Evolutionary conservation across 306 rosid genomes (phyloP), one percentile per base, ranked within the genome.

Genomic region (Erythrophleum fordii): DNA sequence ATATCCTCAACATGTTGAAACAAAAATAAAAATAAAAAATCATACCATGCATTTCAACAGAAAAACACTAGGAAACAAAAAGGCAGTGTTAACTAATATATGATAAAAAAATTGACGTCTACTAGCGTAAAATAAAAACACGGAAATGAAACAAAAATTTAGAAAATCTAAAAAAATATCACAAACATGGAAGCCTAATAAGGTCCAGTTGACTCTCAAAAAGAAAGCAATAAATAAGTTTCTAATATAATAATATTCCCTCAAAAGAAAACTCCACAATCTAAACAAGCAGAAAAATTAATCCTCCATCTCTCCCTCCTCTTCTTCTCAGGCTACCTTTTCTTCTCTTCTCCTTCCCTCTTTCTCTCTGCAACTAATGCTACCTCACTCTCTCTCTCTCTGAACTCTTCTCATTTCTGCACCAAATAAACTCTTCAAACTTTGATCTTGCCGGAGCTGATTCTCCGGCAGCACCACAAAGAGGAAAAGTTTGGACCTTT

Each of bases 351-450:
- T 28, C 37, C 28, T 51, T 39, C 80, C 51, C 76, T 69, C 68
- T n/a, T 69, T 78, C 58, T 72, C 61, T 66, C 87, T 65, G 71
- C 88, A 65, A 45, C 80, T 4, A 65, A 35, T 34, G n/a, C 81
- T 56, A 48, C 81, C 51, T 48, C 52, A 16, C 56, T 51, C 17
- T 51, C 56, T 51, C 34, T 41, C 76, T 62, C 66, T 51, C 17
- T 0, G 14, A n/a, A n/a, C n/a, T 4, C 14, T 46, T 62, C 35
- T 70, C 72, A 28, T 41, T 71, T 70, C 82, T 61, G 59, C 82
- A 51, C 77, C 59, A 48, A 4, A 37, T 20, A 26, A 82, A 90
- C 79, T 89, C 90, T 79, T 77, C 66, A 80, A 42, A 59, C 3
- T 35, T 53, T 83, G 77, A 35, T 81, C 80, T 61, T 26, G 9